Percentiles rank a stretch among this genome's conserved stretches.
These are phyloP conservation scores for Neonectria sp. DNA, from an alignment of 2,329 filamentous ascomycete genomes.

Conservation along the genomic window DNA sequence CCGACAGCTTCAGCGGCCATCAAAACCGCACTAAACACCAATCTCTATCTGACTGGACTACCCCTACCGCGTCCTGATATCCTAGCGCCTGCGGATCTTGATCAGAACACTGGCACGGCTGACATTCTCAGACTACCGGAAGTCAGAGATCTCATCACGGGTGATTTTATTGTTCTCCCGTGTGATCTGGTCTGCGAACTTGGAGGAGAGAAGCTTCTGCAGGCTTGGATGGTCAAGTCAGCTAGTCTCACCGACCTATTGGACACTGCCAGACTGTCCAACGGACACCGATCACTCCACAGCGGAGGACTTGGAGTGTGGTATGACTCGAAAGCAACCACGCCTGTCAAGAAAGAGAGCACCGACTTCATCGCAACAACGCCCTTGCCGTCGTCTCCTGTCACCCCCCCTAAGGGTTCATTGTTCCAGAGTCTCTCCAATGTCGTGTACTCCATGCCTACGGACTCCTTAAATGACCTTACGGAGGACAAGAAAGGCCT, in stretches of 20 bases:
- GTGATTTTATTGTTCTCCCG: constrained; percentile 91
- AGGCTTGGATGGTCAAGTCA: constrained; percentile 93
- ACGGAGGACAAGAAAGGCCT: constrained; percentile 82
- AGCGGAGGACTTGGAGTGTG: constrained; percentile 90
- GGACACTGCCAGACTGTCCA: constrained; percentile 61
- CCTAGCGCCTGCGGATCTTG: constrained; percentile 81
- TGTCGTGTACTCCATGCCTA: constrained; percentile 88
- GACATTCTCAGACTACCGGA: constrained; percentile 89
- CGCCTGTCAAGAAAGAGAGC: constrained; percentile 88
- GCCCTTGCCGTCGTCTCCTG: constrained; percentile 71
- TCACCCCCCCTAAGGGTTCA: constrained; percentile 66
- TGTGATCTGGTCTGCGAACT: constrained; percentile 96
- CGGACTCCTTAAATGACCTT: constrained; percentile 88
- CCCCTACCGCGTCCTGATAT: constrained; percentile 82
- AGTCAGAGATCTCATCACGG: constrained; percentile 82
- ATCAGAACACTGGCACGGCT: constrained; percentile 89
- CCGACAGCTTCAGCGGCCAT: constrained; percentile 78
- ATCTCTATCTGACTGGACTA: constrained; percentile 82
- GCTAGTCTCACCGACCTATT: constrained; percentile 77
- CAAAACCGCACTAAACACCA: constrained; percentile 79
- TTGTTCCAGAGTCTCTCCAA: constrained; percentile 80
- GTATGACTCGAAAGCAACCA: constrained; percentile 87
- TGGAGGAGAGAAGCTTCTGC: constrained; percentile 84
- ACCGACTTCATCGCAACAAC: constrained; percentile 91
- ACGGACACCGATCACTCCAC: constrained; percentile 58